Conservation (phyloP, 1,284 basidiomycete genomes). For the Fomitiporia mediterranea region DNA sequence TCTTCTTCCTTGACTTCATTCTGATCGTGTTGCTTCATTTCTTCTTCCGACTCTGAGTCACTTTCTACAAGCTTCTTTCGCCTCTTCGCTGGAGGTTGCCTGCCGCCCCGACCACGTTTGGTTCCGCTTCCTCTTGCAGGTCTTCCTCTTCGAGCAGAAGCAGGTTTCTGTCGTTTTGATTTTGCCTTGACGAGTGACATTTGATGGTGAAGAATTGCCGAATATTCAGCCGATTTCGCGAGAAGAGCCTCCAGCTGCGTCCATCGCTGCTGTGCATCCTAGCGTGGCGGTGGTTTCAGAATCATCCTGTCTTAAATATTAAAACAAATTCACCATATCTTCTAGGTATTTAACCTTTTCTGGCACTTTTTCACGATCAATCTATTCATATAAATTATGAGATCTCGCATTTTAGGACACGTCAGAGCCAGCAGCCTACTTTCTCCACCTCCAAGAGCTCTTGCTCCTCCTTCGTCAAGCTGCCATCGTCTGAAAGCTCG, state of each 20-base stretch:
- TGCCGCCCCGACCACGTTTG: constrained; percentile 14
- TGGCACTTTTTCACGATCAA: neutral
- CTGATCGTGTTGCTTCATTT: constrained; percentile 25
- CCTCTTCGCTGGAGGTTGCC: constrained; percentile 10
- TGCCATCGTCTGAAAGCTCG: neutral
- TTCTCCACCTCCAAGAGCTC: constrained; percentile 8
- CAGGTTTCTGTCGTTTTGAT: constrained; percentile 6
- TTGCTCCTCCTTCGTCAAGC: neutral
- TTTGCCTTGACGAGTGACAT: constrained; percentile 44
- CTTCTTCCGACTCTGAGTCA: constrained; percentile 18
- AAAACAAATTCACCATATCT: constrained; percentile 16
- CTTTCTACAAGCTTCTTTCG: constrained; percentile 12
- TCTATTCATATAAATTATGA: neutral
- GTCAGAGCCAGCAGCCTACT: neutral
- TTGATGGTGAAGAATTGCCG: constrained; percentile 51
- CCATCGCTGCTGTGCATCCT: constrained; percentile 47
- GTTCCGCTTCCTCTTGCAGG: neutral
- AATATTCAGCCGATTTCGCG: constrained; percentile 58
- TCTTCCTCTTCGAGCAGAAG: neutral
- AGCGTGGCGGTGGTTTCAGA: neutral
- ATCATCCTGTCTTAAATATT: neutral
- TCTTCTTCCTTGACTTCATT: constrained; percentile 30
- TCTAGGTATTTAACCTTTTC: constrained; percentile 18
- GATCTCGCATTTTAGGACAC: neutral
- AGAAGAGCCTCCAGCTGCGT: constrained; percentile 53